Conservation (phyloP, 768 basidiomycete genomes). For the Pisolithus orientalis region DNA sequence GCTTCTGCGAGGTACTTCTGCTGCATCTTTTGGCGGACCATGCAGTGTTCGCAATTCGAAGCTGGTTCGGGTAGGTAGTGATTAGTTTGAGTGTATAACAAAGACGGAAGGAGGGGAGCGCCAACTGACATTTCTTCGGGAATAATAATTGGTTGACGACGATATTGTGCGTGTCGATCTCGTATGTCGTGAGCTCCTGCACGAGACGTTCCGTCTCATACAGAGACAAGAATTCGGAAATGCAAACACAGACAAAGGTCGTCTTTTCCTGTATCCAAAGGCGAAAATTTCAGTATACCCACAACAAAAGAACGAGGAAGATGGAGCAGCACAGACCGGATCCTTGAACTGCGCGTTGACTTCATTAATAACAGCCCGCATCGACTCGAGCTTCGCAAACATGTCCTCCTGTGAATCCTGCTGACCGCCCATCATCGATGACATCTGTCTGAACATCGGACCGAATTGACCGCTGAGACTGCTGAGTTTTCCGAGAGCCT, state of each 20-base stretch:
- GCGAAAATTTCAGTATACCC: background rate
- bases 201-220: constrained; percentile 99
- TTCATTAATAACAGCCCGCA: constrained; percentile 95
- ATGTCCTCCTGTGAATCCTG: constrained; percentile 92
- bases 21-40: constrained; percentile 94
- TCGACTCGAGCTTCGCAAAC: constrained; percentile 96
- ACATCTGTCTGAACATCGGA: constrained; percentile 96
- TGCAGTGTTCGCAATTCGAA: constrained; percentile 93
- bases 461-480: constrained; percentile 92
- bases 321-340: constrained; percentile 52
- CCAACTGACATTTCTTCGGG: constrained; percentile 76
- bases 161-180: constrained; percentile 98
- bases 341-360: constrained; percentile 99
- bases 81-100: background rate
- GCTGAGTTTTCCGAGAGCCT: constrained; percentile 92
- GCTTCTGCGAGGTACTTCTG: constrained; percentile 96
- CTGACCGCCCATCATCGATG: constrained; percentile 92
- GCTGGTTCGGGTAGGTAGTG: constrained; percentile 35
- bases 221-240: constrained; percentile 95
- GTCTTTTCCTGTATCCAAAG: constrained; percentile 75
- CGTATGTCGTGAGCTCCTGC: constrained; percentile 89
- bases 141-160: constrained; percentile 97
- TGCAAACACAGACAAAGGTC: constrained; percentile 97
- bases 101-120: background rate
- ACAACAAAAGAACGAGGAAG: background rate